These are phyloP conservation scores for Trichoderma oligosporum DNA, from an alignment of 2,329 filamentous ascomycete species.

Conservation along the genomic window DNA sequence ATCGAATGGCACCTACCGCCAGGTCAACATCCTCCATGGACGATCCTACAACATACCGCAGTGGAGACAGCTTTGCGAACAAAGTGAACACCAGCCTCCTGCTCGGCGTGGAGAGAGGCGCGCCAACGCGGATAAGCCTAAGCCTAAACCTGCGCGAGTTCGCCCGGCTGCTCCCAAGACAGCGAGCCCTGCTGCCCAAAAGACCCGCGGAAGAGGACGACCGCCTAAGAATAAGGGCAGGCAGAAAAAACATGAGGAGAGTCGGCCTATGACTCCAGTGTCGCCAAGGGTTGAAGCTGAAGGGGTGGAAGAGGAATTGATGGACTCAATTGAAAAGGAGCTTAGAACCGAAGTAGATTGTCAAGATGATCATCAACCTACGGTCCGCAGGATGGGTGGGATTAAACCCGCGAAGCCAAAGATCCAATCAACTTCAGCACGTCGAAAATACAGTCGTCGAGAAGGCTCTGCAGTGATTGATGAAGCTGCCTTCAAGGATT, in stretches of 20 bases:
- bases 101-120: slow-evolving; percentile 81
- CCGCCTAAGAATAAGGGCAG: slow-evolving; percentile 38
- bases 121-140: slow-evolving; percentile 54
- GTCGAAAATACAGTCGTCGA: slow-evolving; percentile 78
- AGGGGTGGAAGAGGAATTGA: slow-evolving; percentile 32
- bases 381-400: slow-evolving; percentile 47
- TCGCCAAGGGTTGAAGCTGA: slow-evolving; percentile 46
- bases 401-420: slow-evolving; percentile 52
- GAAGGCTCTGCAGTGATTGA: slow-evolving; percentile 78
- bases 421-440: slow-evolving; percentile 75
- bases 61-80: slow-evolving; percentile 89
- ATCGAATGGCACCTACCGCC: slow-evolving; percentile 89
- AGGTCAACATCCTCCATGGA: slow-evolving; percentile 95
- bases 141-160: slow-evolving; percentile 43
- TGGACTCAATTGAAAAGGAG: slow-evolving; percentile 51
- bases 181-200: slow-evolving; percentile 34
- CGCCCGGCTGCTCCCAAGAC: slow-evolving; percentile 35
- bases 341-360: slow-evolving; percentile 43
- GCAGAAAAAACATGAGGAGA: slow-evolving; percentile 39
- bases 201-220: slow-evolving; percentile 40
- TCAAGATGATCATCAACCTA: slow-evolving; percentile 40
- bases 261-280: slow-evolving; percentile 56
- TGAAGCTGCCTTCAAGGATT: slow-evolving; percentile 84
- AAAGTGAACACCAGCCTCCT: slow-evolving; percentile 92
- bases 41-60: slow-evolving; percentile 94